Percentiles rank a stretch among this genome's conserved stretches.
Conservation (phyloP, 2,329 filamentous ascomycete species). For the Botryotinia calthae region DNA sequence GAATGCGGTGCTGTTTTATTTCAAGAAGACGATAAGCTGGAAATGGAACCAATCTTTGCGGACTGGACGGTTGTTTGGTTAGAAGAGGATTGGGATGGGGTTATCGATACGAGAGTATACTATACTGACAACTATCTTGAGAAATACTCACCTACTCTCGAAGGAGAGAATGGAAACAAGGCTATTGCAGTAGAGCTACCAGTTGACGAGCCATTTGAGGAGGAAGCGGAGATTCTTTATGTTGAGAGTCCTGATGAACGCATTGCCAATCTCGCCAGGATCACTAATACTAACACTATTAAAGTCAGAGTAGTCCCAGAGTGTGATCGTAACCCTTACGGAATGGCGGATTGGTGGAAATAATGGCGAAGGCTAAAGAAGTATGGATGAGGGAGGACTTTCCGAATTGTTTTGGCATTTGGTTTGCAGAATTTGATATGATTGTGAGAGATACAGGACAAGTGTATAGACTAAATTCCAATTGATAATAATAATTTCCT, state of each 20-base stretch:
- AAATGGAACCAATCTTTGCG: neutral
- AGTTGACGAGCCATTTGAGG: neutral
- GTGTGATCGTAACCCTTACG: neutral
- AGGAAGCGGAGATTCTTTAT: neutral
- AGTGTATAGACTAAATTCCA: neutral
- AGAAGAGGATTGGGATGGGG: constrained; percentile 7
- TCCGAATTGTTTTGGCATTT: neutral
- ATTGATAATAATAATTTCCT: neutral
- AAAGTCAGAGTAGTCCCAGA: neutral
- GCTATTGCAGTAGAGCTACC: neutral
- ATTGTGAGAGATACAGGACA: neutral
- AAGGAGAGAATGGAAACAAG: neutral
- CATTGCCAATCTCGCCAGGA: too few species aligned
- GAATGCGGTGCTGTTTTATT: constrained; percentile 1
- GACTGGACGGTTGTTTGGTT: constrained; percentile 12
- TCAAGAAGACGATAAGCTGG: neutral
- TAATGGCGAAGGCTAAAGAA: neutral
- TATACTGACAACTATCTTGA: neutral
- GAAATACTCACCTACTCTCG: neutral
- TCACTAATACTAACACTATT: neutral
- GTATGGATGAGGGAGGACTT: neutral
- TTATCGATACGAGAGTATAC: neutral
- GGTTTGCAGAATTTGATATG: neutral
- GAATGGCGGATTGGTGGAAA: constrained; percentile 3
- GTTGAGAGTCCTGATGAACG: neutral